Evolutionary conservation across 2,329 filamentous ascomycete species (phyloP), one percentile per base, ranked within the genome.

Genomic region (Phoma sp.): DNA sequence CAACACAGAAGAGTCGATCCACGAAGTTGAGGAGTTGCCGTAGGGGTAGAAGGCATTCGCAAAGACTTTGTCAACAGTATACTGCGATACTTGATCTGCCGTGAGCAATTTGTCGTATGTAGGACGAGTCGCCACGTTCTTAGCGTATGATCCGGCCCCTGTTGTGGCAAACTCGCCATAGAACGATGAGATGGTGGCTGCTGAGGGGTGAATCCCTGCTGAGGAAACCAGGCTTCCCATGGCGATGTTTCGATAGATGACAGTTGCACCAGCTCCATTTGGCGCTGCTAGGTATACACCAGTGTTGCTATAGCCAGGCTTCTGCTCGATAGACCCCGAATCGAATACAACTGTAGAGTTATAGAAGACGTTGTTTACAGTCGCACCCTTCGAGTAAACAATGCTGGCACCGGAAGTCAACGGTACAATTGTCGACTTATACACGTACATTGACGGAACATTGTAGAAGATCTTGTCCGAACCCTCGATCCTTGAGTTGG

Each of bases 401-500:
- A 79, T 57, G 14, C 67, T 61, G 1, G 72, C 76, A 18, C 68
- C 73, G 14, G 59, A 68, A 2, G 64, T 61, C 0, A 76, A 74
- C 1, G 77, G 72, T 0, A 76, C 73, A 42, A 82, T 76, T 0
- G 74, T 78, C 0, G 79, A 77, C 9, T 72, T 71, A 51, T 76
- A 81, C 0, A 81, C 56, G 49, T 80, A 81, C 0, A 78, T 52
- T 10, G 74, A 75, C 0, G 74, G 71, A 10, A 72, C 76, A 29
- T 74, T 73, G 51, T 75, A 76, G 42, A 81, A 71, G 1, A 78
- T 57, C 57, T 79, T 79, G 42, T 78, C 75, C 5, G 69, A 57
- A 2, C 76, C 78, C 52, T 81, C 76, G 7, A 81, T 69, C 49
- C 80, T 80, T 0, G 76, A 79, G 56, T 79, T 74, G 7, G 77